phyloP scores from a whole-genome alignment of 495 filamentous ascomycete species.

The Podospora pseudopauciseta region DNA sequence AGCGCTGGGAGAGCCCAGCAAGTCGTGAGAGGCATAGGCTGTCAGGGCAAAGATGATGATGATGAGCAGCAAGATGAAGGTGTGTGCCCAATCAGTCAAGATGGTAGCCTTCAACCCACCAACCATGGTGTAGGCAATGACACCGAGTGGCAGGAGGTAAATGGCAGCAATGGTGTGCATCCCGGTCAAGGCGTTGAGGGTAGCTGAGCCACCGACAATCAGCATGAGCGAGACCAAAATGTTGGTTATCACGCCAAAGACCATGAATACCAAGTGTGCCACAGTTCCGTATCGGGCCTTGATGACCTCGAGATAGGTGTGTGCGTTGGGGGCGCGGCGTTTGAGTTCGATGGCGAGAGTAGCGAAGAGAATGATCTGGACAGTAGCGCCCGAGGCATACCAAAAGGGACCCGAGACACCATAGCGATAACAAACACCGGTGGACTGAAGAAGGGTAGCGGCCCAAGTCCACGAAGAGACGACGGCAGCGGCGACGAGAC shows the following conservation, averaged over 20 bases:
- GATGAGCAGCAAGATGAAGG: constrained; percentile 80
- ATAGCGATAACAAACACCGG: constrained; percentile 85
- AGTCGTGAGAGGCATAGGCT: constrained; percentile 70
- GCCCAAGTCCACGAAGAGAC: constrained; percentile 97
- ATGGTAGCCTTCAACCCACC: constrained; percentile 51
- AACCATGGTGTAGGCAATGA: constrained; percentile 69
- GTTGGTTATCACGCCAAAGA: constrained; percentile 81
- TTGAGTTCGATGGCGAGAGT: constrained; percentile 93
- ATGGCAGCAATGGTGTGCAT: constrained; percentile 85
- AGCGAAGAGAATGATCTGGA: constrained; percentile 84
- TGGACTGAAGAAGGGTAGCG: constrained; percentile 76
- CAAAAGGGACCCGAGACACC: constrained; percentile 92
- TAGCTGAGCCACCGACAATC: constrained; percentile 85
- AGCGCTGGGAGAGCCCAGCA: constrained; percentile 73
- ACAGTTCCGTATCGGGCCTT: constrained; percentile 54
- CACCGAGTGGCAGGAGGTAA: constrained; percentile 83
- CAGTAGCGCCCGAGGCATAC: constrained; percentile 67
- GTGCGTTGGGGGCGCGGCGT: constrained; percentile 77
- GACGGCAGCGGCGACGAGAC: constrained; percentile 91
- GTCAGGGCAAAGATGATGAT: constrained; percentile 90
- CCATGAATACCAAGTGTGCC: constrained; percentile 71
- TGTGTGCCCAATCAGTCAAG: constrained; percentile 63
- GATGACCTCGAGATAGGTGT: constrained; percentile 79
- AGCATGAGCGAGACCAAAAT: constrained; percentile 87
- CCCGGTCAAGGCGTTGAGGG: constrained; percentile 78